phyloP scores from a whole-genome alignment of 345 rosid genomes.

The Trapa bicornis region DNA sequence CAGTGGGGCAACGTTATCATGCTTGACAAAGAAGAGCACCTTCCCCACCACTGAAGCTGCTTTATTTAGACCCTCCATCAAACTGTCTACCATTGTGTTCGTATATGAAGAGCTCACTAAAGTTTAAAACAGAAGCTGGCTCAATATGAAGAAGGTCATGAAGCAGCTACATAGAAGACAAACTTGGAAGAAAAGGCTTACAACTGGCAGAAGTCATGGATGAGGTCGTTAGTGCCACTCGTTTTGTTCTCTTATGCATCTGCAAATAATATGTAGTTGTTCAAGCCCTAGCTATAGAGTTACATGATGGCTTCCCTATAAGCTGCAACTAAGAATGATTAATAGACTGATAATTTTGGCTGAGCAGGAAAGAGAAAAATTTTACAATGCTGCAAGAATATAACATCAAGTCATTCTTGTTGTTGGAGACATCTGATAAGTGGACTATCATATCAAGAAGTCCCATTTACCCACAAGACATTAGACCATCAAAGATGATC shows the following conservation, averaged over 20 bases:
- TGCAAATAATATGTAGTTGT: slow-evolving; percentile 15
- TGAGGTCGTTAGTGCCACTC: slow-evolving; percentile 33
- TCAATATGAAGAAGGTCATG: not conserved
- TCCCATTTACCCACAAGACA: not conserved
- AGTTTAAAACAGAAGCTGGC: not conserved
- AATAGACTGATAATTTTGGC: not conserved
- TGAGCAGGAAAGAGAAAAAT: not conserved
- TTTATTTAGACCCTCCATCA: slow-evolving; percentile 52
- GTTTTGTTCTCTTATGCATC: slow-evolving; percentile 39
- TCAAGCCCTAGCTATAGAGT: not conserved
- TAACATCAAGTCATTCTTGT: not conserved
- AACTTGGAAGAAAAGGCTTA: slow-evolving; percentile 5
- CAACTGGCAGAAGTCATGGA: slow-evolving; percentile 29
- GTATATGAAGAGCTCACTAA: slow-evolving; percentile 34
- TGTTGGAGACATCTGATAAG: not conserved
- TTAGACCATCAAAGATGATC: not conserved
- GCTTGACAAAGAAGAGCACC: slow-evolving; percentile 51
- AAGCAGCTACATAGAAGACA: not conserved
- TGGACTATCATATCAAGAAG: not conserved
- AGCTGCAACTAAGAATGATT: not conserved
- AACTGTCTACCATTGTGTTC: slow-evolving; percentile 31
- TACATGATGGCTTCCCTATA: not conserved
- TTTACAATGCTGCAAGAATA: no score
- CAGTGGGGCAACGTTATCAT: slow-evolving; percentile 51
- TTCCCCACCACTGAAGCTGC: slow-evolving; percentile 42